Evolutionary conservation across 208 protist species (phyloP), one percentile per base, ranked within the genome.

Genomic region (Phytomonas sp.): DNA sequence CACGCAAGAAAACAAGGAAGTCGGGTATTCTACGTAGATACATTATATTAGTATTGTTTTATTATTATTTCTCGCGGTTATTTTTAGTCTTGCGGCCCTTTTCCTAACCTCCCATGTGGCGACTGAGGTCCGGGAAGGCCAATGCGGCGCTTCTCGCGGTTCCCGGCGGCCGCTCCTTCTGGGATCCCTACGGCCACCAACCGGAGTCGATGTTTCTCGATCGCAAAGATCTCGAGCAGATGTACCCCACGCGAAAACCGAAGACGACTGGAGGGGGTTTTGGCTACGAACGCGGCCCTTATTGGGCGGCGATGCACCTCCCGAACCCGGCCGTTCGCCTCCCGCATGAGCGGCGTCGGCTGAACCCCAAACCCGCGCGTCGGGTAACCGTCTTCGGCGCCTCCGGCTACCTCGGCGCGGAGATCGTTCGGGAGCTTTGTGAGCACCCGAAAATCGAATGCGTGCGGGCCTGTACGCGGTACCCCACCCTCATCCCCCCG

Each of bases 221-320:
- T 62, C 80, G 91, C 30, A 96, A 96, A 70, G 91, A 96, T 78
- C 71, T 96, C 9, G 72, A 84, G 46, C 88, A 94, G 72, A 96
- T 96, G 89, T 96, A 96, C 79, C 91, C 91, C 60, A 96, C 91
- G 2, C 79, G 80, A 30, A 96, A 96, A 71, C 91, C 88, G 31
- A 83, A 84, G 69, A 94, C 88, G 17, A 94, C 91, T 0, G 91
- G 85, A 76, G 91, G 91, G 83, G 88, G 85, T 36, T 96, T 91
- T 65, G 91, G 91, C 59, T 96, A 96, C 68, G 88, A 94, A 73
- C 88, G 91, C 1, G 88, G 88, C 28, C 85, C 88, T 3, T 94
- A 96, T 77, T 96, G 91, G 89, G 87, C 81, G 0, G 80, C 87
- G 5, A 94, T 96, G 88, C 81, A 93, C 59, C 59, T 94, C 30